Percentiles rank a stretch among this genome's conserved stretches.
Conservation (phyloP, 352 stramenopile genomes). For the Plasmopara halstedii region DNA sequence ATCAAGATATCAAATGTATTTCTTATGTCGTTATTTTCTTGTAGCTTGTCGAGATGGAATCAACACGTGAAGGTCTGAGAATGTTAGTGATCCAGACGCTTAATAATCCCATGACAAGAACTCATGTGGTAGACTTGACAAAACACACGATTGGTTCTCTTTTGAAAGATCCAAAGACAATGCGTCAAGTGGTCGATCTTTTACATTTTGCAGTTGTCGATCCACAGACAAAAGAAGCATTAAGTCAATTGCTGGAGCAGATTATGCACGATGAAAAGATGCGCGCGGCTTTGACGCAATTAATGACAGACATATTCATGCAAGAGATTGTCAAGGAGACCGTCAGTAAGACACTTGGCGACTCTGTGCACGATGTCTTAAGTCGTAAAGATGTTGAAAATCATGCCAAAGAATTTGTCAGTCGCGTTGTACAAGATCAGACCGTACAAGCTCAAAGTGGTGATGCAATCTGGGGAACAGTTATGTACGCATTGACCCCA, state of each 20-base stretch:
- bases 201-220: constrained; percentile 41
- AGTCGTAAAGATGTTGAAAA: constrained; percentile 68
- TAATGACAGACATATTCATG: constrained; percentile 58
- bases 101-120: constrained; percentile 49
- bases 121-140: constrained; percentile 39
- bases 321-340: constrained; percentile 63
- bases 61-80: constrained; percentile 45
- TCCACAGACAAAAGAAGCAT: constrained; percentile 32
- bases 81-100: constrained; percentile 48
- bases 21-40: constrained; percentile 5
- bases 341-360: constrained; percentile 43
- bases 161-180: constrained; percentile 48
- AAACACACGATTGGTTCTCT: constrained; percentile 39
- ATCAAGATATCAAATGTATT: constrained; percentile 12
- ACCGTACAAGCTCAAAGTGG: constrained; percentile 72
- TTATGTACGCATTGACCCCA: constrained; percentile 75
- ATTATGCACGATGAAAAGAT: constrained; percentile 55
- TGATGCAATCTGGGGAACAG: constrained; percentile 71
- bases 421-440: constrained; percentile 68
- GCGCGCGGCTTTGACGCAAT: constrained; percentile 42
- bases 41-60: constrained; percentile 65
- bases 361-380: constrained; percentile 68
- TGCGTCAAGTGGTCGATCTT: constrained; percentile 48
- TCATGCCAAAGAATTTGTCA: constrained; percentile 80
- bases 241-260: constrained; percentile 52